Base-by-base conservation (phyloP, 768 basidiomycete species). In the Russula olivacea region DNA sequence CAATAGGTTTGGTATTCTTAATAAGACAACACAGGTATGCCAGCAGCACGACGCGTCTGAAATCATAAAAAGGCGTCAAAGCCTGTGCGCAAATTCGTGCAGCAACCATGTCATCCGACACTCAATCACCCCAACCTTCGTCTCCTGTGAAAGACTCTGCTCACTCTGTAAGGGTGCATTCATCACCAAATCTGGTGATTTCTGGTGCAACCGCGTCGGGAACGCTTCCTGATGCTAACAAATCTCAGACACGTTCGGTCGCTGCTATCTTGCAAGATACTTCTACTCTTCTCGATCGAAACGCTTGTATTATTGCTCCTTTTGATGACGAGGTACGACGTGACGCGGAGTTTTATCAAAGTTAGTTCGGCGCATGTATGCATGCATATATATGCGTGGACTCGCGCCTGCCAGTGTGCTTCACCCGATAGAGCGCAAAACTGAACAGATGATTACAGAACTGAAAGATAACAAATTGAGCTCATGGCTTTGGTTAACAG, bases 1-100 rank as follows among this genome's bases (percentile, higher is more conserved):
- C 69, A 99, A 99, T 76, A 81, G 97, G 68, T 90, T 98, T 70
- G 95, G 97, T 1, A 84, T 93, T 15, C 78, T 98, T 68, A 93
- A 97, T 76, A 97, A 96, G 79, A 76, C 86, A 1, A 83, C 82
- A 3, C 93, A 95, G 83, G 93, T 91, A 71, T 68, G 66, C 11
- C n/a, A 43, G 23, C 47, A 25, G 62, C 43, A 36, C 34, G 47
- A 34, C 63, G 58, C 58, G 58, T 59, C 49, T 4, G 19, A 51
- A 7, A 5, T 9, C 19, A 10, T 6, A 52, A 25, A 30, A 12
- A 1, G 69, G 30, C 14, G 23, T 10, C 28, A 25, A 30, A 32
- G 5, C 15, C 17, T 38, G 21, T 23, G 51, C 23, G 41, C 23
- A 34, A 12, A 58, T 53, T 53, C 32, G n/a, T 25, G 55, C 19